These are phyloP conservation scores for Avena eriantha DNA, from an alignment of 176 grass and related monocot genomes.

Conservation along the genomic window DNA sequence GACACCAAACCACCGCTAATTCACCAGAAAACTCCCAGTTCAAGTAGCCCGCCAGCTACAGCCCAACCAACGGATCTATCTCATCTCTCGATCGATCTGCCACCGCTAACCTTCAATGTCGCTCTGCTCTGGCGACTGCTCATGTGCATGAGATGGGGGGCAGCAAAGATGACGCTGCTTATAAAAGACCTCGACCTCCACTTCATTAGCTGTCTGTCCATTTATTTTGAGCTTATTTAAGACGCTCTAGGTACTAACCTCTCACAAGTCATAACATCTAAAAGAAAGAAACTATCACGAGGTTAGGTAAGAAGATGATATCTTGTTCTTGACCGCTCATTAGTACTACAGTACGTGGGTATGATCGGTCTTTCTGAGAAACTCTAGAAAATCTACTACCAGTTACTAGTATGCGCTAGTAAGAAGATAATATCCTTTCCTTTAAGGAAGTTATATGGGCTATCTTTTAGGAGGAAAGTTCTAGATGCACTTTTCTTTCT, in stretches of 20 bases:
- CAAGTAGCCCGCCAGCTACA: neutral
- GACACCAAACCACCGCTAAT: neutral
- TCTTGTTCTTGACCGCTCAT: neutral
- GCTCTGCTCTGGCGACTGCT: neutral
- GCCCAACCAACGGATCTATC: neutral
- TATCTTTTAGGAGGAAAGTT: neutral
- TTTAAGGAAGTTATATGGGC: neutral
- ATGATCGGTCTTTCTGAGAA: neutral
- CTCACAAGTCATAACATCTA: no score
- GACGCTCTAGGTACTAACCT: neutral
- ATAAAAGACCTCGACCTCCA: neutral
- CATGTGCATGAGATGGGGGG: neutral
- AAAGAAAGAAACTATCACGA: no score
- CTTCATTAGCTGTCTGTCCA: neutral
- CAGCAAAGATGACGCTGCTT: neutral
- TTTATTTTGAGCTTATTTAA: neutral
- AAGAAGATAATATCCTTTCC: neutral
- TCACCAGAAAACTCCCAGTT: slow-evolving; percentile 9
- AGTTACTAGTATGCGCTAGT: no score
- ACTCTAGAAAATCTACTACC: neutral
- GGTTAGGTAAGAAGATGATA: neutral
- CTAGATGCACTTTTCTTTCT: neutral
- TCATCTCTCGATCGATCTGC: neutral
- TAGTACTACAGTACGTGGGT: no score
- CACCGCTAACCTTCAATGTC: neutral